Base-by-base conservation (phyloP, 2,329 filamentous ascomycete genomes). In the Alternaria gansuensis region DNA sequence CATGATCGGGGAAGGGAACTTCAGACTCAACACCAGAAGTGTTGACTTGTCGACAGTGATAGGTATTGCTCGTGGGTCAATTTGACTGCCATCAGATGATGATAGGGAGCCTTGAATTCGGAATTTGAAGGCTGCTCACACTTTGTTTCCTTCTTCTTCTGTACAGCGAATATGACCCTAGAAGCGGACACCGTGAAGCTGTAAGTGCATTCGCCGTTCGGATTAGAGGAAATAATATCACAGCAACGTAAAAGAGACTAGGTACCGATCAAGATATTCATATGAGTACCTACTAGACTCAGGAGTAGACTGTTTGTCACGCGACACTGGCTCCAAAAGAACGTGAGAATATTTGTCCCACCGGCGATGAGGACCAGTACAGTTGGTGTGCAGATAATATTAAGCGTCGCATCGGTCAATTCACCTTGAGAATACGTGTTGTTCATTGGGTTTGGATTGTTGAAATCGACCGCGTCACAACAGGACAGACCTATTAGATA, bases 1-100 rank as follows among this genome's bases (percentile, higher is more conserved):
- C 37, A 44, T 39, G 39, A 55, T 48, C 36, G 44, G 44, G 44
- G 31, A 48, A 36, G 31, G 21, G 7, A 36, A 13, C 29, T 31
- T 31, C 21, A n/a, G 44, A 34, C n/a, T 10, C 29, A 24, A 34
- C 44, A 23, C 29, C 17, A 23, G 17, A 23, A 23, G 29, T n/a
- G 14, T 21, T 46, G 44, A 33, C 17, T 14, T 46, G 21, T 46
- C 44, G 24, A 46, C 13, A 23, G 29, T 10, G 17, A 39, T 11
- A 39, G 5, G 2, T 4, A 23, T 39, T 23, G 17, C 23, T 39
- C 9, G 11, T 39, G 17, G 11, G 10, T 5, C 10, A 39, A 7
- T 13, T 23, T 21, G 5, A 17, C 24, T 4, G 10, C 10, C 21
- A 24, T 4, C 10, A 5, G 37, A 40, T 17, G 7, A 21, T 21